Evolutionary conservation across 2,329 filamentous ascomycete species (phyloP), one percentile per base, ranked within the genome.

Genomic region (Aspergillus viridinutans): DNA sequence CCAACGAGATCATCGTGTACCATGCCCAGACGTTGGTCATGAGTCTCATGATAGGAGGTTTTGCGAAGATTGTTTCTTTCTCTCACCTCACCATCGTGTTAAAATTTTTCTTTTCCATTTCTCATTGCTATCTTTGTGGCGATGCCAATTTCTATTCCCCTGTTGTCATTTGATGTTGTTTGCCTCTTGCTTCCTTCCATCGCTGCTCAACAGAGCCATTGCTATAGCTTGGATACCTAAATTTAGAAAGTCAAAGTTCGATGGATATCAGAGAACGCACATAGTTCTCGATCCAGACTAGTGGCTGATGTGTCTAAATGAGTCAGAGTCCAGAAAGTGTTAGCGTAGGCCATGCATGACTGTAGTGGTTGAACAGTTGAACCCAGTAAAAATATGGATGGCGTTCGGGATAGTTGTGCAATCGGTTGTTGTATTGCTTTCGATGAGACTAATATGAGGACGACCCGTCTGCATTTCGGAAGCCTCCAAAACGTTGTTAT

Each of bases 1-100:
- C 57, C 53, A 32, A 56, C 57, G 38, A 52, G 29, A 55, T 53
- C 52, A 53, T 53, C 56, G 49, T 53, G 21, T 54, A 56, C 56
- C 49, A 50, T 59, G 21, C 40, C n/a, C 8, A 56, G 58, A 56
- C 59, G 52, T 57, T 57, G 53, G 57, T 61, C 57, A 58, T 60
- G 54, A 67, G 62, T 60, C 61, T 66, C 70, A 72, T 70, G 64
- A 65, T 63, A 66, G 68, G 69, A 67, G 66, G 65, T 66, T 61
- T 60, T 61, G 61, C 62, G 68, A 71, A 69, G 66, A 69, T 63
- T 65, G 58, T 61, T 57, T 54, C 51, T 58, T 54, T 55, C 58
- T 48, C 54, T 63, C 58, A 58, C 62, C 58, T 47, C 42, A 42
- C 38, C 47, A 51, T 58, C 40, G 40, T 58, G 49, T 45, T 52